Evolutionary conservation across 1,139 yeast species (phyloP).

Genomic region (Kodamaea anthophila): DNA sequence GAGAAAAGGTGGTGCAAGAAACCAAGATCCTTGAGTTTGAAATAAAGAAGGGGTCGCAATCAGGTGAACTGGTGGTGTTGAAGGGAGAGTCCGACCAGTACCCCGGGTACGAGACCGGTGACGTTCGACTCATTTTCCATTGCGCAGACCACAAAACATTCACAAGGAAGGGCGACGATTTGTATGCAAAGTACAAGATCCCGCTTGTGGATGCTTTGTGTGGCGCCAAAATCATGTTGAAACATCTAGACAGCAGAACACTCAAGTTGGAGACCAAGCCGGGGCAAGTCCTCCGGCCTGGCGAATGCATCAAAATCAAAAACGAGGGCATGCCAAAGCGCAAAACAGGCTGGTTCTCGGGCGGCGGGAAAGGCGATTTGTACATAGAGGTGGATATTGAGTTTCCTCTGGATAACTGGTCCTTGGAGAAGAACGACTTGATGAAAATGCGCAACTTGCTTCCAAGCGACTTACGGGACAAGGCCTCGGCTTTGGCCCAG

Average conservation of each 20-base stretch:
- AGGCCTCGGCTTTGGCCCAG: conserved; percentile 19
- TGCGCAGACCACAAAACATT: conserved; percentile 45
- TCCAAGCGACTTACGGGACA: conserved; percentile 36
- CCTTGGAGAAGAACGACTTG: conserved; percentile 58
- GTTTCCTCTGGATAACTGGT: conserved; percentile 84
- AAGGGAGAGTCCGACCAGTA: conserved; percentile 73
- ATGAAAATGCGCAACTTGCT: conserved; percentile 47
- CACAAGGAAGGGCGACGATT: conserved; percentile 56
- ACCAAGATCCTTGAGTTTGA: conserved; percentile 73
- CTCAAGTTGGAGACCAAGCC: conserved; percentile 57
- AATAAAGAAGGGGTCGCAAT: conserved; percentile 63
- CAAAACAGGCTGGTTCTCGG: conserved; percentile 26
- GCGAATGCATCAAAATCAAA: conserved; percentile 57
- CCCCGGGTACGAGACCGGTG: conserved; percentile 73
- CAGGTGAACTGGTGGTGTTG: conserved; percentile 57
- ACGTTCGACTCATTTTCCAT: conserved; percentile 57
- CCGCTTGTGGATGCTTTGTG: conserved; percentile 76
- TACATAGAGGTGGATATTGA: conserved; percentile 66
- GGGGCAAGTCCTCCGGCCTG: conserved; percentile 79
- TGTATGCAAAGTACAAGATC: conserved; percentile 54
- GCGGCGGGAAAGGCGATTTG: conserved; percentile 55
- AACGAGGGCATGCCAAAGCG: conserved; percentile 85
- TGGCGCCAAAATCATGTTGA: conserved; percentile 64
- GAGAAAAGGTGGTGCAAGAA: conserved; percentile 57
- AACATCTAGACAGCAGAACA: conserved; percentile 78